Percentiles rank a stretch among this genome's conserved stretches.
Conservation (phyloP, 176 grass and related monocot species). For the Aegilops speltoides region DNA sequence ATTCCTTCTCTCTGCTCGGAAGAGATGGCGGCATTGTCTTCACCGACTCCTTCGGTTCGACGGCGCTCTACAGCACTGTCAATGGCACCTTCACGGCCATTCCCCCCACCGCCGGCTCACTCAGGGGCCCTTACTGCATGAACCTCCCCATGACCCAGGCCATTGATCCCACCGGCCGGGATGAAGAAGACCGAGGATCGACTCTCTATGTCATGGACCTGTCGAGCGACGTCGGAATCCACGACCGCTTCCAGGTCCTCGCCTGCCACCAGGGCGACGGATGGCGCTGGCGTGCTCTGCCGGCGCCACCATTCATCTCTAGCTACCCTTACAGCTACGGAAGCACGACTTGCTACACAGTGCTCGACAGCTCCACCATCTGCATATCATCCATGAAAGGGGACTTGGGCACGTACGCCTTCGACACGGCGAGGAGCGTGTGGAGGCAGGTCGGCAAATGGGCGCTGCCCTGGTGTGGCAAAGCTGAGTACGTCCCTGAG, state of each 20-base stretch:
- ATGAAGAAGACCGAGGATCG: not conserved
- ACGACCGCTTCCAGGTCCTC: not conserved
- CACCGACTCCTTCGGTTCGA: not conserved
- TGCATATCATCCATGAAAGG: too few relatives aligned
- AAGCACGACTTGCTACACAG: not conserved
- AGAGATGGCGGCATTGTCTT: not conserved
- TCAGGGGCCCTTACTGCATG: not conserved
- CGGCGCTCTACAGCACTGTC: not conserved
- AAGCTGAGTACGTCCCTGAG: too few relatives aligned
- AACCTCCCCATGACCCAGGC: not conserved
- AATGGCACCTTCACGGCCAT: not conserved
- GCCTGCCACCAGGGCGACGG: not conserved
- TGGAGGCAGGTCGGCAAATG: too few relatives aligned
- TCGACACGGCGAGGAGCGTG: too few relatives aligned
- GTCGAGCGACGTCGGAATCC: rapidly evolving
- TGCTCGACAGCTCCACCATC: not conserved
- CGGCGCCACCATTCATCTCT: not conserved
- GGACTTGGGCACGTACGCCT: too few relatives aligned
- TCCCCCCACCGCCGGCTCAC: too few relatives aligned
- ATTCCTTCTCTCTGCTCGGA: not conserved
- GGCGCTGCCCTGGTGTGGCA: too few relatives aligned
- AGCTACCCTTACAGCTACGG: not conserved
- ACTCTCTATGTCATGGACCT: not conserved
- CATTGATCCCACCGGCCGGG: rapidly evolving
- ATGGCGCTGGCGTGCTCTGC: not conserved